These are phyloP conservation scores for Asterophora parasitica DNA, from an alignment of 768 basidiomycete species.

Conservation along the genomic window DNA sequence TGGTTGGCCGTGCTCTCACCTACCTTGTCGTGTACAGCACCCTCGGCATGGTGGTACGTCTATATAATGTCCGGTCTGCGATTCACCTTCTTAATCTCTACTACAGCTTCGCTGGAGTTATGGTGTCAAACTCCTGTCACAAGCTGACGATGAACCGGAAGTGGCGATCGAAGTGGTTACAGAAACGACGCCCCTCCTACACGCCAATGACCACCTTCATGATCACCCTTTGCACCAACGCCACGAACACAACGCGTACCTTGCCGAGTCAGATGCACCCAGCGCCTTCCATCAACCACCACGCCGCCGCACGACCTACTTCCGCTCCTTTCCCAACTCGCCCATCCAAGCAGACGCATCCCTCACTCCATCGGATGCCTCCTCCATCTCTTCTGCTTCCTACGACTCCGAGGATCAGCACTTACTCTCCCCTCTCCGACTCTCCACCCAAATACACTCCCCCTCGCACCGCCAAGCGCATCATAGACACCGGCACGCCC, in stretches of 20 bases:
- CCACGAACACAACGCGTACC: conserved; percentile 12
- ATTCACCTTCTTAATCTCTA: not conserved
- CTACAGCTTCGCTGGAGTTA: conserved; percentile 83
- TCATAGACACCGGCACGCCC: conserved; percentile 4
- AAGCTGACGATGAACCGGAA: conserved; percentile 8
- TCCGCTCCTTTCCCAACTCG: conserved; percentile 19
- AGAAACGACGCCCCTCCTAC: not conserved
- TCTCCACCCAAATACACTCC: not conserved
- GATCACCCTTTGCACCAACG: not conserved
- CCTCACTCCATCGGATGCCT: not conserved
- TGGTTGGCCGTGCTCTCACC: conserved; percentile 87
- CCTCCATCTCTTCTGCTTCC: not conserved
- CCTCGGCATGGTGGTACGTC: conserved; percentile 82
- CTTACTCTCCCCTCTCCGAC: not conserved
- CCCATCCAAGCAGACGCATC: conserved; percentile 11
- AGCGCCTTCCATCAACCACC: conserved; percentile 1
- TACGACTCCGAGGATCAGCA: conserved; percentile 11
- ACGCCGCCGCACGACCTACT: conserved; percentile 15
- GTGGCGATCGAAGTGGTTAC: not conserved
- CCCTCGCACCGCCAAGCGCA: conserved; percentile 13
- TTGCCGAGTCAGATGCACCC: conserved; percentile 2
- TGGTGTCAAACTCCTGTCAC: conserved; percentile 15
- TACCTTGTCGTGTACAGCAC: conserved; percentile 93
- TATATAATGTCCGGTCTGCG: not conserved
- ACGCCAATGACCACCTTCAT: not conserved